Percentiles rank a stretch among this genome's conserved stretches.
Evolutionary conservation across 2,329 filamentous ascomycete genomes (phyloP).

Genomic region (Colletotrichum noveboracense): DNA sequence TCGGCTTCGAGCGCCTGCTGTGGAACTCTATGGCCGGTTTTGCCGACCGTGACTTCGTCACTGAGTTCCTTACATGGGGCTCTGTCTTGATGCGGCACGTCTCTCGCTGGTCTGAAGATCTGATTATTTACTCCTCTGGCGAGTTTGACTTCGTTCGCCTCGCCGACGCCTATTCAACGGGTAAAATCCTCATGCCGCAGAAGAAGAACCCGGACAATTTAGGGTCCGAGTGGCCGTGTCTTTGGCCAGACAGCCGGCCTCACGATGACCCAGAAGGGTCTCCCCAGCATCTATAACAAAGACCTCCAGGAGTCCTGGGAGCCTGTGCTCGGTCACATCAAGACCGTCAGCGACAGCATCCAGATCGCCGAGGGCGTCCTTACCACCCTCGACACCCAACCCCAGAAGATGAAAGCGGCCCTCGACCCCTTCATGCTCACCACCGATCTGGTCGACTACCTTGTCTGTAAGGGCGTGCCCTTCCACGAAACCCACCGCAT

Average conservation of each 20-base stretch:
- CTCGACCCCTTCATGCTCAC: constrained; percentile 86
- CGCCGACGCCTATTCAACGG: constrained; percentile 81
- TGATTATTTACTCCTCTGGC: constrained; percentile 80
- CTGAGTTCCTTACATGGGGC: constrained; percentile 83
- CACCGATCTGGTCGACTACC: constrained; percentile 69
- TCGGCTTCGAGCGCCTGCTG: constrained; percentile 78
- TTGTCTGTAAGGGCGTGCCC: constrained; percentile 71
- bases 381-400: constrained; percentile 71
- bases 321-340: constrained; percentile 83
- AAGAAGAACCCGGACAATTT: constrained; percentile 87
- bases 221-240: constrained; percentile 61
- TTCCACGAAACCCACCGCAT: constrained; percentile 85
- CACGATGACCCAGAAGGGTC: constrained; percentile 74
- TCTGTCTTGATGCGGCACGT: constrained; percentile 81
- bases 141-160: constrained; percentile 80
- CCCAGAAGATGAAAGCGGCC: constrained; percentile 79
- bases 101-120: constrained; percentile 81
- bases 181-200: constrained; percentile 76
- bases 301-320: constrained; percentile 89
- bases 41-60: constrained; percentile 80
- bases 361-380: constrained; percentile 84
- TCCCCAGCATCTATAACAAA: constrained; percentile 88
- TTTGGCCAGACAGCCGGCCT: constrained; percentile 85
- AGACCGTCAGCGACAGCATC: constrained; percentile 81
- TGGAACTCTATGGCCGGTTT: constrained; percentile 81